Evolutionary conservation across 306 rosid species (phyloP).

Genomic region (Calophaca sinica): DNA sequence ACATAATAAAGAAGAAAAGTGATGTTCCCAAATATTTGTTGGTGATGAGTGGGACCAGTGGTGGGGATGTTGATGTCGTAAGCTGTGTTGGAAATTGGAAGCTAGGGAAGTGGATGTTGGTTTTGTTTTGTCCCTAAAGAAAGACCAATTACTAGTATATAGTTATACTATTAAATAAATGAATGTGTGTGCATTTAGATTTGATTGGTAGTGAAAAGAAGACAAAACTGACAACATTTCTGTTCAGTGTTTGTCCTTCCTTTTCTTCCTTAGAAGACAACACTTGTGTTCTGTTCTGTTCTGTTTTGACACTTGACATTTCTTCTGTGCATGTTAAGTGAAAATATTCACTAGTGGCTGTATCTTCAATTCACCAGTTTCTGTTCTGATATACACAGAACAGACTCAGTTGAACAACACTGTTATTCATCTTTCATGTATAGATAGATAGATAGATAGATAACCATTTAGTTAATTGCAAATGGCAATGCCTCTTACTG

Average conservation of each 20-base stretch:
- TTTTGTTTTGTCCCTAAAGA: constrained; percentile 35
- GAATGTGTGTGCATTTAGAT: constrained; percentile 14
- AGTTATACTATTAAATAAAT: background rate
- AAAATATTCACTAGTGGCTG: constrained; percentile 5
- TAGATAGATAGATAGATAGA: background rate
- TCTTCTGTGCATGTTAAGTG: background rate
- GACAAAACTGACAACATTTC: constrained; percentile 46
- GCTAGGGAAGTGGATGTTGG: constrained; percentile 33
- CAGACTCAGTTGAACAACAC: too few relatives aligned
- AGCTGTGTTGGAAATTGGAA: constrained; percentile 53
- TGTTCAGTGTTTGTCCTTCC: constrained; percentile 38
- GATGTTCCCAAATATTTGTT: constrained; percentile 35
- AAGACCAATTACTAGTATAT: background rate
- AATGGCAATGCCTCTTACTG: constrained; percentile 34
- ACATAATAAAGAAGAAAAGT: constrained; percentile 42
- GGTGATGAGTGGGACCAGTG: constrained; percentile 44
- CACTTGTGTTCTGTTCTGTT: background rate
- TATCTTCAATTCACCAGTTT: background rate
- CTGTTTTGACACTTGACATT: constrained; percentile 8
- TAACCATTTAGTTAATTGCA: constrained; percentile 29
- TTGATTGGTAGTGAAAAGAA: constrained; percentile 41
- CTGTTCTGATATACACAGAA: too few relatives aligned
- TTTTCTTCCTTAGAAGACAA: background rate
- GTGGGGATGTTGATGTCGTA: constrained; percentile 40
- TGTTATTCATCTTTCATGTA: constrained; percentile 25